Conservation (phyloP, 2,329 filamentous ascomycete species). For the Aureobasidium leucospermi region DNA sequence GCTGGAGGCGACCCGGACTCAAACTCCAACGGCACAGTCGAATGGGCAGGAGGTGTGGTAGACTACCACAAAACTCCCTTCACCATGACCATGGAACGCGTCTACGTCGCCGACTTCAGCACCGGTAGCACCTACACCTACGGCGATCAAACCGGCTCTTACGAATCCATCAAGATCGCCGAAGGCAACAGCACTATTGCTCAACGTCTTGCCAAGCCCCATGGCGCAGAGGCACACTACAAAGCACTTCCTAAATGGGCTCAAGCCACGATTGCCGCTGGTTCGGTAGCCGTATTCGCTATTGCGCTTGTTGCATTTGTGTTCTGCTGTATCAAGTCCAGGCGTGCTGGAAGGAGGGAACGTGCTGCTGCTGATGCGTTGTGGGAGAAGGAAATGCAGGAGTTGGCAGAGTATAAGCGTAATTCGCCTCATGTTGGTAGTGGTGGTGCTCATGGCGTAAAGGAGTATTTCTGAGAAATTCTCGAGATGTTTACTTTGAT, state of each 20-base stretch:
- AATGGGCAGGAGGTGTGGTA: slow-evolving; percentile 31
- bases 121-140: slow-evolving; percentile 34
- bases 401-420: slow-evolving; percentile 20
- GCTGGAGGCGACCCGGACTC: slow-evolving; percentile 76
- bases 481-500: background rate
- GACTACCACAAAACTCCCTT: slow-evolving; percentile 29
- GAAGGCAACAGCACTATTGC: slow-evolving; percentile 31
- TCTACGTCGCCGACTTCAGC: slow-evolving; percentile 28
- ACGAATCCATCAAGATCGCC: slow-evolving; percentile 40
- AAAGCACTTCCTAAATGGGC: slow-evolving; percentile 37
- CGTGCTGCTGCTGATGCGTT: slow-evolving; percentile 40
- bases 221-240: slow-evolving; percentile 33
- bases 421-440: background rate
- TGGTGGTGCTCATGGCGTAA: background rate
- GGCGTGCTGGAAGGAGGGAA: slow-evolving; percentile 43
- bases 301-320: slow-evolving; percentile 26
- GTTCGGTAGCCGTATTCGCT: slow-evolving; percentile 34
- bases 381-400: slow-evolving; percentile 34
- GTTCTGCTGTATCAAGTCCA: slow-evolving; percentile 45
- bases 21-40: slow-evolving; percentile 28
- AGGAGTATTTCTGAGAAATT: background rate
- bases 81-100: slow-evolving; percentile 28
- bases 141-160: slow-evolving; percentile 32
- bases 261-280: slow-evolving; percentile 42
- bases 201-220: slow-evolving; percentile 28